Base-by-base conservation (phyloP, 192 early-diverging fungal genomes). In the Neocallimastix lanati region DNA sequence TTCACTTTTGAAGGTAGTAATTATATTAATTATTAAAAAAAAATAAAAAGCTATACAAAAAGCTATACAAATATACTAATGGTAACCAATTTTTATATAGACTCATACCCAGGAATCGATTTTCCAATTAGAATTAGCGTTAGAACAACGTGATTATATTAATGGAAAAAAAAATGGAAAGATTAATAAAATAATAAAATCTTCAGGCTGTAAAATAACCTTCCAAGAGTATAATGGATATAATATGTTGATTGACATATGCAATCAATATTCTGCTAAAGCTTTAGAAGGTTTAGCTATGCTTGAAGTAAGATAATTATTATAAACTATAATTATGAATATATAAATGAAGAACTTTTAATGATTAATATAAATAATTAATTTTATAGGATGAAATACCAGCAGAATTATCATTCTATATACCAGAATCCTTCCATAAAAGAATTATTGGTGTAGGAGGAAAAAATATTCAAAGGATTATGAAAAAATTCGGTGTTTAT, bases 121-220 rank as follows among this genome's bases (percentile, higher is more conserved):
- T 79, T 93, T 95, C 80, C 89, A 89, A 78, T 83, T 95, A 27
- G 94, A 95, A 78, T 82, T 93, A 29, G 86, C 92, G 13, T 88
- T 91, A 13, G 92, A 93, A 80, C 94, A 95, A 81, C 87, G 89
- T 13, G 94, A 95, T 78, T 95, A 94, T 81, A 95, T 95, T 76
- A 93, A 91, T 78, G 94, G 94, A 76, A 95, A 95, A 82, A 95
- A 95, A 84, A 93, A 89, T 78, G 94, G 94, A 79, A 95, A 95
- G 81, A 93, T 94, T 82, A 95, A 94, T 86, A 89, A 92, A 80
- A 95, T 95, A 79, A 90, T 89, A 82, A 93, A 93, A 80, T 84
- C 87, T 9, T 90, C 91, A 12, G 90, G 90, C 0, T 92, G 90
- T 80, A 86, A 88, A 36, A 90, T 95, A 33, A 84, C 84, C 27